Evolutionary conservation across 1,284 basidiomycete species (phyloP), one percentile per base, ranked within the genome.

Genomic region (Apiotrichum laibachii): DNA sequence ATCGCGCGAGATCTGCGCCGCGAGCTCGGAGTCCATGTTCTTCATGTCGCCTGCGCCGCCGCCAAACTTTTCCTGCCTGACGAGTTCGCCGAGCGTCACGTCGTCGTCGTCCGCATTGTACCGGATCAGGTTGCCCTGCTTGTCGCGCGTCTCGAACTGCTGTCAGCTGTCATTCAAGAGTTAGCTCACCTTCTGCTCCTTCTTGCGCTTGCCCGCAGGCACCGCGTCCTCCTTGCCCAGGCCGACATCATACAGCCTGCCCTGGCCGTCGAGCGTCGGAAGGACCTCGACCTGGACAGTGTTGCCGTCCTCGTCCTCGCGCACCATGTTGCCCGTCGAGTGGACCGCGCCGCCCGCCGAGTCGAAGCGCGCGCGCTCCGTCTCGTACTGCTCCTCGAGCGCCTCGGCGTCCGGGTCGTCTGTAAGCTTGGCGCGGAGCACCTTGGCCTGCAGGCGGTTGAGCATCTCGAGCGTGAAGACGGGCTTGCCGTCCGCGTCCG

Each of bases 391-490:
- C 57, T 82, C 82, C 75, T 96, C 90, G 46, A 98, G 79, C 33
- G 82, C 80, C 34, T 84, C 83, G 7, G 89, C 88, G 68, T 92
- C 84, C 0, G 88, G 82, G 16, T 85, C 81, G 48, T 80, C 78
- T 83, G 89, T 89, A 31, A 99, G 82, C 75, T 90, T 95, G 11
- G 95, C 93, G 19, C 92, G 86, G 18, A 99, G 79, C 1, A 96
- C 92, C 66, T 88, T 88, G 9, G 95, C 96, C 77, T 98, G 94
- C 1, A 99, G 80, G 70, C 88, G 89, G 78, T 99, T 99, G 45
- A 99, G 82, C 39, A 88, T 89, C 40, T 77, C 77, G 10, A 79
- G 70, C 0, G 77, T 76, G 54, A 83, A 63, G 15, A 76, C 68
- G 1, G 79, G 75, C 21, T 50, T 49, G 22, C 49, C 49, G 5